Conservation (phyloP, 2,329 filamentous ascomycete species). For the Fusarium zealandicum region DNA sequence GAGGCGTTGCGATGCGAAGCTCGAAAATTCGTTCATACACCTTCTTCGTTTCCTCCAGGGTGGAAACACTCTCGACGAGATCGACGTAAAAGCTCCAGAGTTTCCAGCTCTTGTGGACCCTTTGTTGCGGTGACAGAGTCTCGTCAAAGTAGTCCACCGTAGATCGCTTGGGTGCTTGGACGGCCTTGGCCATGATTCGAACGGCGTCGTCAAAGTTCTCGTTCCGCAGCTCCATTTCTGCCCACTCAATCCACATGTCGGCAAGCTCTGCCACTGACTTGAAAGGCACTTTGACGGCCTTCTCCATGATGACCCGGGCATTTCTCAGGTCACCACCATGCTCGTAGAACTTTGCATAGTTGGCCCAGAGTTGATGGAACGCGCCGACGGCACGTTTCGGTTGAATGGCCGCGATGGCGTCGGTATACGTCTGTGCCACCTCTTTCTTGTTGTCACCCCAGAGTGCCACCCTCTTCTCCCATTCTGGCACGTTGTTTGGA, state of each 20-base stretch:
- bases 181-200: conserved; percentile 95
- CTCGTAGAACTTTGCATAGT: conserved; percentile 98
- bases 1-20: conserved; percentile 94
- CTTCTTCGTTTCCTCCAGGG: conserved; percentile 88
- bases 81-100: conserved; percentile 99
- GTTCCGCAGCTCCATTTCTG: conserved; percentile 94
- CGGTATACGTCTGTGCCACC: conserved; percentile 91
- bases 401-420: conserved; percentile 90
- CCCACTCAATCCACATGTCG: conserved; percentile 99
- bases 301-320: conserved; percentile 93
- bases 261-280: conserved; percentile 97
- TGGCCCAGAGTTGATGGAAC: conserved; percentile 94
- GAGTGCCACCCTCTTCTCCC: conserved; percentile 94
- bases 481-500: conserved; percentile 93
- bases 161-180: conserved; percentile 95
- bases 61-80: conserved; percentile 91
- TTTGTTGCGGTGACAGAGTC: conserved; percentile 88
- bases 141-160: conserved; percentile 99
- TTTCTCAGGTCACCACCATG: conserved; percentile 82
- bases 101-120: conserved; percentile 99
- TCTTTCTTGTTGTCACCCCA: conserved; percentile 95
- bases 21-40: conserved; percentile 99
- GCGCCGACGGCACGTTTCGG: conserved; percentile 94
- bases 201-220: conserved; percentile 96
- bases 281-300: conserved; percentile 96